Evolutionary conservation across 192 early-diverging fungal species (phyloP).

Genomic region (Obelidium mucronatum): DNA sequence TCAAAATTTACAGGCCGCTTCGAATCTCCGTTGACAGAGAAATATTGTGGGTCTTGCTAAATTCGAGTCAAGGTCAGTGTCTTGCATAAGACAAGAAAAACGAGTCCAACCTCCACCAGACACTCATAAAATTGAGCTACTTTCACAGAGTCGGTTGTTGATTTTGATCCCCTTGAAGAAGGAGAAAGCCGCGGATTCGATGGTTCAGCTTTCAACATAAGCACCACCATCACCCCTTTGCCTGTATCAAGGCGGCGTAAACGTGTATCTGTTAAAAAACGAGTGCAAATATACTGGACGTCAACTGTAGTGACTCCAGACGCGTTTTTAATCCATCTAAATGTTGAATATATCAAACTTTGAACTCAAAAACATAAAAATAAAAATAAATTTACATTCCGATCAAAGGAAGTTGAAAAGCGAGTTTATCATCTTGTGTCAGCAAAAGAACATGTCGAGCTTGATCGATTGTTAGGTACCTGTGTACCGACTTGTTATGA

Average conservation of each 20-base stretch:
- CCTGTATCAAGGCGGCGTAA: background rate
- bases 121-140: no score
- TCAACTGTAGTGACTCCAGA: no score
- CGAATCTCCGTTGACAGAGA: no score
- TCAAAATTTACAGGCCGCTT: no score
- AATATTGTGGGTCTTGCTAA: no score
- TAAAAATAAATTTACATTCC: background rate
- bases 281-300: background rate
- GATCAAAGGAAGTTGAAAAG: background rate
- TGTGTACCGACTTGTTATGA: background rate
- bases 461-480: conserved; percentile 7
- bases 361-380: background rate
- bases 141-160: no score
- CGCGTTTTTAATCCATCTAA: conserved; percentile 1
- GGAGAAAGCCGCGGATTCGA: background rate
- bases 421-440: background rate
- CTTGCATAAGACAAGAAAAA: no score
- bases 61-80: no score
- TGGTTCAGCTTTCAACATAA: background rate
- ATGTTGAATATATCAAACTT: background rate
- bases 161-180: no score
- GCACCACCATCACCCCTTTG: background rate
- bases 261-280: background rate
- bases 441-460: conserved; percentile 2
- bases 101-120: no score